phyloP scores from a whole-genome alignment of 768 basidiomycete species.

The Gloeopeniophorella convolvens region DNA sequence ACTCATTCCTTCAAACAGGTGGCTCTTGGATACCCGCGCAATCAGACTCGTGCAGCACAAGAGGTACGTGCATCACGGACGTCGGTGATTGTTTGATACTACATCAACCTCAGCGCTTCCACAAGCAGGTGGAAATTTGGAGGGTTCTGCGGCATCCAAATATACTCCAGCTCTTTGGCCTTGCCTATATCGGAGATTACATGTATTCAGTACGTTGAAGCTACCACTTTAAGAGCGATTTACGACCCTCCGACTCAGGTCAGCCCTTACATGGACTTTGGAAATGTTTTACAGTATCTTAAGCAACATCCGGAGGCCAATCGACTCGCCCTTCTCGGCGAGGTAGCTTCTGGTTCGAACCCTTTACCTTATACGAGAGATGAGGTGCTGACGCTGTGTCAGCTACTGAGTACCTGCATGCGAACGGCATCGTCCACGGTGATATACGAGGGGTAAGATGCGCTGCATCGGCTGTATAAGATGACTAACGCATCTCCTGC shows the following conservation, averaged over 20 bases:
- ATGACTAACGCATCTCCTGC: background rate
- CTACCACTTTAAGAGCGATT: background rate
- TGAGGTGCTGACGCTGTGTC: background rate
- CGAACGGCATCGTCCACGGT: constrained; percentile 10
- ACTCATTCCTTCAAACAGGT: background rate
- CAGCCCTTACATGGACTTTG: constrained; percentile 12
- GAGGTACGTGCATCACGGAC: constrained; percentile 5
- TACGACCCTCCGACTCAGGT: background rate
- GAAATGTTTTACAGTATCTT: constrained; percentile 10
- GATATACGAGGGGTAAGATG: constrained; percentile 17
- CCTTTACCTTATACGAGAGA: background rate
- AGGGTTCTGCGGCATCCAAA: constrained; percentile 16
- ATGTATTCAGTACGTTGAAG: constrained; percentile 9
- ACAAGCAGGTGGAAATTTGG: constrained; percentile 18
- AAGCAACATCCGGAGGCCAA: background rate
- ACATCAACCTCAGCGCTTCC: constrained; percentile 8
- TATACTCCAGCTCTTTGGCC: constrained; percentile 14
- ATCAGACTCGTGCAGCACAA: constrained; percentile 6
- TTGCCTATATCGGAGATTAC: constrained; percentile 4
- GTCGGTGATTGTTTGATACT: background rate
- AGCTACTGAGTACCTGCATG: constrained; percentile 15
- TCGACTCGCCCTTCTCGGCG: constrained; percentile 4
- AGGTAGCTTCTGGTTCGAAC: constrained; percentile 11
- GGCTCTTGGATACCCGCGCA: constrained; percentile 8
- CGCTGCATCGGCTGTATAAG: background rate